phyloP scores from a whole-genome alignment of 1,284 basidiomycete genomes.

The Moniliophthora roreri region DNA sequence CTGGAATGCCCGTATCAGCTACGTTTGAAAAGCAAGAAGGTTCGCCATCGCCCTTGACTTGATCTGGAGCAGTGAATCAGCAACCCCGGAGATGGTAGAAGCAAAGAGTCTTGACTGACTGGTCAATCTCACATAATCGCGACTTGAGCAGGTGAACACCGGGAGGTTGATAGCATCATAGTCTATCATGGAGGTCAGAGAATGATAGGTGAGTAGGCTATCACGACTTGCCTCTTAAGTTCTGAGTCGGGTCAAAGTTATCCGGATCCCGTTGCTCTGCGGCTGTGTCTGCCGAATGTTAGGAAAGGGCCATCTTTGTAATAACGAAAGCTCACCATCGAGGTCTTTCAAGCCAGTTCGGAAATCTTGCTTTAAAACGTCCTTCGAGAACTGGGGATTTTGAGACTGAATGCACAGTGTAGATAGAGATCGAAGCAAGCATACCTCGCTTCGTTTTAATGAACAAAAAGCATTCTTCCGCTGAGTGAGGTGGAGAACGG shows the following conservation, averaged over 20 bases:
- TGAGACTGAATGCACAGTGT: not conserved
- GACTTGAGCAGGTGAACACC: constrained; percentile 60
- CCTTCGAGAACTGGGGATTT: constrained; percentile 48
- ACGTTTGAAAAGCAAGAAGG: constrained; percentile 54
- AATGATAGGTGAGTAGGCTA: not conserved
- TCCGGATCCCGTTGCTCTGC: constrained; percentile 57
- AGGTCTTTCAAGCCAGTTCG: constrained; percentile 56
- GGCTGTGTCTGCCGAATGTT: constrained; percentile 40
- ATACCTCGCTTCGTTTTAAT: constrained; percentile 53
- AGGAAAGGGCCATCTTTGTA: not conserved
- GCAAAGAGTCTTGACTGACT: constrained; percentile 27
- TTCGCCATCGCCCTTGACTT: constrained; percentile 59
- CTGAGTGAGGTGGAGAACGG: too few relatives aligned
- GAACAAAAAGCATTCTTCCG: constrained; percentile 66
- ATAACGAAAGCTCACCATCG: constrained; percentile 38
- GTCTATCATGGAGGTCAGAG: constrained; percentile 32
- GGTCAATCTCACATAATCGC: constrained; percentile 58
- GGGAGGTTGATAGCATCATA: constrained; percentile 59
- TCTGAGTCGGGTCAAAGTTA: constrained; percentile 50
- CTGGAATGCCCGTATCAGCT: constrained; percentile 57
- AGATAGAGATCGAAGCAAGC: constrained; percentile 9
- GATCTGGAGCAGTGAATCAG: constrained; percentile 29
- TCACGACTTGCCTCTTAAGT: constrained; percentile 42
- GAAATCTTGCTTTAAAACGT: constrained; percentile 61
- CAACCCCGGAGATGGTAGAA: constrained; percentile 13